Evolutionary conservation across 441 rosid species (phyloP), one percentile per base, ranked within the genome.

Genomic region (Omphalea diandra): DNA sequence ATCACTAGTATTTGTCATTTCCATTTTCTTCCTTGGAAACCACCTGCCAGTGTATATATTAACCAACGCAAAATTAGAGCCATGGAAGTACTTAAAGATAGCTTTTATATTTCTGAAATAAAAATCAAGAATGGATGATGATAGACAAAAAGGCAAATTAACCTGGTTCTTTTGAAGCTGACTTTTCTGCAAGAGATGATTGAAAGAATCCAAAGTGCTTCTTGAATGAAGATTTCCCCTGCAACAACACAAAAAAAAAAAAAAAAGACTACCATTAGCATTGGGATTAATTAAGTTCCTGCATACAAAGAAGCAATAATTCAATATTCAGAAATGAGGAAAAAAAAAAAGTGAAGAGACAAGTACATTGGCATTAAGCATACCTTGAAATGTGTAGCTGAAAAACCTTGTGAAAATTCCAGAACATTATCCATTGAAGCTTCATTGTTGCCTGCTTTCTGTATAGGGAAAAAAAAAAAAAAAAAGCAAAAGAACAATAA

Each of bases 321-420:
- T 10, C 4, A 2, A 24, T 6, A 31, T 9, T 10, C 22, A 20
- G 14, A 38, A 54, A 4, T 10, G 10, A 20, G 32, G n/a, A n/a
- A n/a, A n/a, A n/a, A n/a, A n/a, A n/a, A n/a, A n/a, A n/a, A n/a
- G n/a, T n/a, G n/a, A n/a, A n/a, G n/a, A n/a, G n/a, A n/a, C n/a
- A n/a, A n/a, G n/a, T n/a, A n/a, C n/a, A n/a, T n/a, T n/a, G n/a
- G n/a, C n/a, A n/a, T n/a, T n/a, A n/a, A n/a, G n/a, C n/a, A n/a
- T 81, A 83, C 87, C 82, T 83, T 75, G 24, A 50, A 69, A 75
- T 82, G 80, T 60, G 86, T 79, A 22, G 81, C 83, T 20, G 88
- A 85, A 76, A 63, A 83, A 50, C 81, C 86, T 47, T 76, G 88
- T 69, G 89, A 81, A 61, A 75, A 75, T 63, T 80, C 85, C 70